Evolutionary conservation across 345 rosid species (phyloP), one percentile per base, ranked within the genome.

Genomic region (Pseudoturritis turrita): DNA sequence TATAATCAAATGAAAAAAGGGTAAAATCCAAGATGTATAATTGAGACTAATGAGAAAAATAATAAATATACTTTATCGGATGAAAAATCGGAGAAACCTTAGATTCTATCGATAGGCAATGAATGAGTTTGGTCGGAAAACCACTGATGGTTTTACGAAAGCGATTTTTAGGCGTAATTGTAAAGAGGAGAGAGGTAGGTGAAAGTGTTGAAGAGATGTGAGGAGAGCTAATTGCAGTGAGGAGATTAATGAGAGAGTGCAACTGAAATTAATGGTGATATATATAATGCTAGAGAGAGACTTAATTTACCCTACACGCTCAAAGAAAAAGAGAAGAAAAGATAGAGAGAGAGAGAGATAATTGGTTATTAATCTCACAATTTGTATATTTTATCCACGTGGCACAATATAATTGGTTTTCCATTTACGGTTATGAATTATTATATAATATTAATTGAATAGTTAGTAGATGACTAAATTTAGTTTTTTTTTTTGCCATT

Each of bases 271-370:
- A 56, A 18, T 26, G 71, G 65, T 59, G 29, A 18, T 8, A 37
- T 71, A 63, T 70, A 59, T 72, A 73, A 23, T 13, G 64, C 4
- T 9, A 12, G 64, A 35, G 47, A 62, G 43, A 10, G 54, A 56
- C 64, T 29, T 44, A 6, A 10, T 49, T 50, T 8, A 60, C 43
- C 59, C 68, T 60, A 49, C 22, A 49, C 13, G 5, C 57, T 69
- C 36, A 1, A 70, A 50, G 36, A 40, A 39, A 14, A 33, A 50
- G 6, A 51, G 45, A 41, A 46, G 47, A 60, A 59, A 21, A 62
- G 10, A 47, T 33, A 33, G 21, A 19, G 44, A 65, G 17, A 33
- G 21, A 19, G 44, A 65, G 17, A 11, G 10, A 22, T n/a, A 46
- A 8, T 35, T 22, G 12, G n/a, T 61, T 61, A 19, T 23, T 41